Conservation (phyloP, 306 rosid genomes). For the Myrica gale region DNA sequence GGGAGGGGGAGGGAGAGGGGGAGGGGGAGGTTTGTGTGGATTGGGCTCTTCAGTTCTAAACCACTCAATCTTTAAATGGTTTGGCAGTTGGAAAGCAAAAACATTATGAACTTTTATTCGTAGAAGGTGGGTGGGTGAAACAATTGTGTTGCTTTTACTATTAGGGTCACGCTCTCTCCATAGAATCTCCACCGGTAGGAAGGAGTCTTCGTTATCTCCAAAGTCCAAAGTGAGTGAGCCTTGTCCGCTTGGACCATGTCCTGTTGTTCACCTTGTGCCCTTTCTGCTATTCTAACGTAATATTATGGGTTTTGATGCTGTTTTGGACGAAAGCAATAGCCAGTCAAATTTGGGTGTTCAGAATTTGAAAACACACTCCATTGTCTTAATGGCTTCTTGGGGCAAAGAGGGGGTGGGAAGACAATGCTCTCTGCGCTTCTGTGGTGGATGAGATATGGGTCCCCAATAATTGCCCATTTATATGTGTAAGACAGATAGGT, state of each 20-base stretch:
- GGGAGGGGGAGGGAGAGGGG: neutral
- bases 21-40: neutral
- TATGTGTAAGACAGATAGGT: neutral
- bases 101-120: constrained; percentile 24
- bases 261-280: neutral
- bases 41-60: constrained; percentile 21
- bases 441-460: neutral
- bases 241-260: constrained; percentile 1
- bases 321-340: constrained; percentile 5
- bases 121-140: constrained; percentile 10
- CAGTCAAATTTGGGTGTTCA: no score
- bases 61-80: constrained; percentile 11
- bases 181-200: constrained; percentile 19
- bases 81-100: constrained; percentile 51
- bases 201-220: neutral
- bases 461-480: neutral
- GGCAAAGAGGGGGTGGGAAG: no score
- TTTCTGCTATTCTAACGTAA: neutral
- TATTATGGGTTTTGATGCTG: constrained; percentile 14
- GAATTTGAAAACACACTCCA: neutral
- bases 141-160: neutral
- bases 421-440: no score
- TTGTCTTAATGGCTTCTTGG: no score
- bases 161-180: neutral
- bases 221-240: constrained; percentile 14